A percentile compares a stretch with the other conserved stretches of the same genome.
These are phyloP conservation scores for Neocallimastix lanati DNA, from an alignment of 192 early-diverging fungal species.

Conservation along the genomic window DNA sequence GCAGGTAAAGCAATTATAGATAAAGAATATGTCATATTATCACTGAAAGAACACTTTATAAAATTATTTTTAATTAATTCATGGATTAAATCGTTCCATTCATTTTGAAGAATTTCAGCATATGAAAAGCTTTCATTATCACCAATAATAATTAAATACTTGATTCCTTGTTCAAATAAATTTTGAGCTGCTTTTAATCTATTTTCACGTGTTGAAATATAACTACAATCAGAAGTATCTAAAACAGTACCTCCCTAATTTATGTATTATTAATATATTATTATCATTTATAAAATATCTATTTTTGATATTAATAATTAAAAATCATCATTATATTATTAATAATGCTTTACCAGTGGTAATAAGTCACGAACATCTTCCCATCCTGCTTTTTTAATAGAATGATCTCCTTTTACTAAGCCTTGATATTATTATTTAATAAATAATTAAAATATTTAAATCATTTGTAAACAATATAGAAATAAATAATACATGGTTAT, in stretches of 20 bases:
- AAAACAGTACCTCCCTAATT: neutral
- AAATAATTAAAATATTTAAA: too few species aligned
- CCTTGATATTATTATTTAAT: neutral
- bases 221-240: neutral
- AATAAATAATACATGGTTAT: too few species aligned
- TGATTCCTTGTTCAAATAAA: neutral
- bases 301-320: too few species aligned
- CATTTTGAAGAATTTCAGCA: neutral
- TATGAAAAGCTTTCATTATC: neutral
- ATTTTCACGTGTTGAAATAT: neutral
- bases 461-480: too few species aligned
- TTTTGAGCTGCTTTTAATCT: neutral
- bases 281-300: too few species aligned
- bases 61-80: neutral
- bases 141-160: neutral
- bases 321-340: too few species aligned
- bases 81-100: neutral
- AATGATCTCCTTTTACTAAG: neutral
- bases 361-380: neutral
- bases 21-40: neutral
- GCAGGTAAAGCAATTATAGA: neutral
- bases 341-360: neutral
- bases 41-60: neutral
- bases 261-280: neutral
- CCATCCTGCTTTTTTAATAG: neutral